Evolutionary conservation across 1,139 yeast species (phyloP).

Genomic region (Saccharomycopsis crataegensis): DNA sequence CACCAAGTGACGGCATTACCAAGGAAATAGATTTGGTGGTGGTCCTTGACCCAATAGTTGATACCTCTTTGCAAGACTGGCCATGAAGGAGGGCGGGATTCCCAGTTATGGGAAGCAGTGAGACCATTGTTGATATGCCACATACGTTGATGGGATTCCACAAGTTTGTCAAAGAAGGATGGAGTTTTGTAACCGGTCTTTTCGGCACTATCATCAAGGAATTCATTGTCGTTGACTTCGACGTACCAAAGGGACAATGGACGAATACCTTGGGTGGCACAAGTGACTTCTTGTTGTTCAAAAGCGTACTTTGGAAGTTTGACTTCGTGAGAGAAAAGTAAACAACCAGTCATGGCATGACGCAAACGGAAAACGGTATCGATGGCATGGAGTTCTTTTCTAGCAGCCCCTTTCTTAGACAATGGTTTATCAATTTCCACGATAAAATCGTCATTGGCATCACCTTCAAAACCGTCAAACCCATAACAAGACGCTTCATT

Average conservation of each 20-base stretch:
- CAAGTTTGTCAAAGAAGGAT: slow-evolving; percentile 59
- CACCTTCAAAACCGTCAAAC: slow-evolving; percentile 83
- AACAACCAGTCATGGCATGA: slow-evolving; percentile 88
- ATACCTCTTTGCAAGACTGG: slow-evolving; percentile 86
- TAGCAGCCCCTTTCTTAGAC: slow-evolving; percentile 53
- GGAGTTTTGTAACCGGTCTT: slow-evolving; percentile 56
- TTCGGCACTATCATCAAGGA: slow-evolving; percentile 40
- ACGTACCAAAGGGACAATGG: slow-evolving; percentile 80
- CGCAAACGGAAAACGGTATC: slow-evolving; percentile 79
- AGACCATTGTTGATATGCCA: slow-evolving; percentile 85
- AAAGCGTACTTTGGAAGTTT: slow-evolving; percentile 95
- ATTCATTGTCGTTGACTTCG: slow-evolving; percentile 61
- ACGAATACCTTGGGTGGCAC: slow-evolving; percentile 75
- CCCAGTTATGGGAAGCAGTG: slow-evolving; percentile 80
- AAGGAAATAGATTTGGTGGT: slow-evolving; percentile 72
- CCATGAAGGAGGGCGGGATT: slow-evolving; percentile 86
- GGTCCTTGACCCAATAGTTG: slow-evolving; percentile 81
- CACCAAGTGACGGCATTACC: slow-evolving; percentile 95
- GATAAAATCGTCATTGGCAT: slow-evolving; percentile 90
- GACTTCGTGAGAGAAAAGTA: slow-evolving; percentile 76
- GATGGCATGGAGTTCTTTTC: slow-evolving; percentile 61
- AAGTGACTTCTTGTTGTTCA: slow-evolving; percentile 93
- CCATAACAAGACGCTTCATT: slow-evolving; percentile 94
- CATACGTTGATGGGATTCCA: slow-evolving; percentile 81
- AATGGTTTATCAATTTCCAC: slow-evolving; percentile 70